These are phyloP conservation scores for Fragilariopsis cylindrus DNA, from an alignment of 108 stramenopile genomes.

Conservation along the genomic window DNA sequence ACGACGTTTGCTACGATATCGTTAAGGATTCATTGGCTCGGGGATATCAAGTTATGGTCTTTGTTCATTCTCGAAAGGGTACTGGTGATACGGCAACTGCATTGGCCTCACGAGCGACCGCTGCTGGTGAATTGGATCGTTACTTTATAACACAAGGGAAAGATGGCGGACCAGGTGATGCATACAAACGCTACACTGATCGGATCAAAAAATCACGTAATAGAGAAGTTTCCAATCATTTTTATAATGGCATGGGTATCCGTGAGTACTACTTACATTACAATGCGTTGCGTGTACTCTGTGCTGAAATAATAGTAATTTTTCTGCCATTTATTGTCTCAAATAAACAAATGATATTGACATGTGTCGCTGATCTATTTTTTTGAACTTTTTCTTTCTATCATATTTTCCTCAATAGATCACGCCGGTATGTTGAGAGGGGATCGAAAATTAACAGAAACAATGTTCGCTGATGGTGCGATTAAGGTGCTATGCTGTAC, in stretches of 20 bases:
- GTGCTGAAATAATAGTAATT: too few relatives aligned
- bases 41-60: slow-evolving; percentile 99
- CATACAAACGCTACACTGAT: slow-evolving; percentile 60
- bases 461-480: slow-evolving; percentile 94
- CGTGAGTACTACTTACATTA: slow-evolving; percentile 19
- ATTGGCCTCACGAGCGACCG: slow-evolving; percentile 73
- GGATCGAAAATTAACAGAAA: slow-evolving; percentile 94
- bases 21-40: slow-evolving; percentile 85
- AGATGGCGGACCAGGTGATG: slow-evolving; percentile 52
- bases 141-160: slow-evolving; percentile 70
- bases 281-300: too few relatives aligned
- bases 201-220: slow-evolving; percentile 86
- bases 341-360: too few relatives aligned
- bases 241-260: slow-evolving; percentile 92
- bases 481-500: slow-evolving; percentile 97
- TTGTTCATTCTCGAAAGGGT: slow-evolving; percentile 98
- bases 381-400: too few relatives aligned
- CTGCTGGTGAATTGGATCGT: slow-evolving; percentile 57
- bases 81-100: slow-evolving; percentile 90
- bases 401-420: slow-evolving; percentile 26
- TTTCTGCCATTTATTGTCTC: too few relatives aligned
- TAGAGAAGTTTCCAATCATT: slow-evolving; percentile 84
- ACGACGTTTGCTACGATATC: slow-evolving; percentile 90
- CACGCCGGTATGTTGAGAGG: slow-evolving; percentile 99
- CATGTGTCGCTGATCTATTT: too few relatives aligned